These are phyloP conservation scores for Ustilago esculenta DNA, from an alignment of 1,284 basidiomycete genomes.

Conservation along the genomic window DNA sequence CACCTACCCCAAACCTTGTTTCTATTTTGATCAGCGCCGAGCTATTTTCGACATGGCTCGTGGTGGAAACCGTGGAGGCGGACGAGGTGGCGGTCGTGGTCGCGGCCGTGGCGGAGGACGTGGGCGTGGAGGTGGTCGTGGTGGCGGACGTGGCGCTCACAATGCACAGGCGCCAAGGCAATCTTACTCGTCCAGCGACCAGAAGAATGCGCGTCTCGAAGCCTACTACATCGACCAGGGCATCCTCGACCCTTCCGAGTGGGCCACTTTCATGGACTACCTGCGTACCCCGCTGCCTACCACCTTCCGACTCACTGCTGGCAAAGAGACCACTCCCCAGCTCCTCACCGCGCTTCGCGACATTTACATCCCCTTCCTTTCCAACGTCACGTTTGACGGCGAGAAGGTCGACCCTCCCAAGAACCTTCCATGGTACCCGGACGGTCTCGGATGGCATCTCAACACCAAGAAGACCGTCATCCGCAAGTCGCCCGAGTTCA, in stretches of 20 bases:
- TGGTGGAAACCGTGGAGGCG: conserved; percentile 36
- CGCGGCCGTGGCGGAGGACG: conserved; percentile 39
- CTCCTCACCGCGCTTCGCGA: conserved; percentile 61
- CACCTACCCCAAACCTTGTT: not conserved
- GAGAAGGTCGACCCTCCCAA: conserved; percentile 76
- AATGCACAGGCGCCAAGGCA: conserved; percentile 13
- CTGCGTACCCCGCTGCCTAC: conserved; percentile 84
- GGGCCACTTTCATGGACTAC: conserved; percentile 78
- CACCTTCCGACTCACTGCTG: conserved; percentile 85
- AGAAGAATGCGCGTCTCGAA: conserved; percentile 54
- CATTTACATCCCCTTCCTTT: conserved; percentile 80
- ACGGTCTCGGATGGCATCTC: conserved; percentile 93
- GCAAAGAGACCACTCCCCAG: conserved; percentile 59
- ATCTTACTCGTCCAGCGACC: conserved; percentile 27
- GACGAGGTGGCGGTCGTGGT: conserved; percentile 35
- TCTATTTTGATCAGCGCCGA: not conserved
- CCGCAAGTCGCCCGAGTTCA: conserved; percentile 91
- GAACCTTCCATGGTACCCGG: conserved; percentile 91
- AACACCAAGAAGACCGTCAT: conserved; percentile 89
- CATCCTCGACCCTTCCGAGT: conserved; percentile 72
- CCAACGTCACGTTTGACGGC: conserved; percentile 80
- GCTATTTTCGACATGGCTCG: conserved; percentile 28
- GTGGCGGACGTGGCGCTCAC: conserved; percentile 28
- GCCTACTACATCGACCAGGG: conserved; percentile 64
- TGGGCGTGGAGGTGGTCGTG: conserved; percentile 30